Conservation (phyloP, 345 rosid species). For the Geranium rotundifolium region DNA sequence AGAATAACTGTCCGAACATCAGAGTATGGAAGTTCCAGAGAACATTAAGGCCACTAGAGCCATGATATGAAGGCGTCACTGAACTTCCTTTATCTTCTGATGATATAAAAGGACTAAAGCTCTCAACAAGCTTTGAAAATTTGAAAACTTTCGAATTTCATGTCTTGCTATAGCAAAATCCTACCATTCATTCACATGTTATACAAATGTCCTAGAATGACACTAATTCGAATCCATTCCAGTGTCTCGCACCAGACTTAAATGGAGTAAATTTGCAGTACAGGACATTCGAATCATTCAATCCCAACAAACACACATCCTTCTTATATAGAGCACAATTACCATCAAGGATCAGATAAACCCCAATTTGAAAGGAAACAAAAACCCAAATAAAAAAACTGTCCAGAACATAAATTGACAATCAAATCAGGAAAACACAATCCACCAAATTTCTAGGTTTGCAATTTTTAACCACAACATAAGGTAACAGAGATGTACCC, state of each 20-base stretch:
- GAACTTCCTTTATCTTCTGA: too few relatives aligned
- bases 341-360: not conserved
- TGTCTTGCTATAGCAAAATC: not conserved
- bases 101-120: too few relatives aligned
- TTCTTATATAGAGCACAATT: not conserved
- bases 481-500: conserved; percentile 24
- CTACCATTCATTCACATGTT: not conserved
- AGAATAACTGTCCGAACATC: too few relatives aligned
- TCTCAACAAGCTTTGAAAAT: too few relatives aligned
- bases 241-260: not conserved
- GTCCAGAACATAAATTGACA: not conserved
- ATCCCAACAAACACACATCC: not conserved
- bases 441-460: not conserved
- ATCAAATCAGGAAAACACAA: not conserved
- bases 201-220: not conserved
- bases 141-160: too few relatives aligned
- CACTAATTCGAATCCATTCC: not conserved
- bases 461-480: not conserved
- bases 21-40: too few relatives aligned
- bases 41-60: too few relatives aligned
- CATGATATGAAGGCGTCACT: too few relatives aligned
- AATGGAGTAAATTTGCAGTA: not conserved
- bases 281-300: not conserved
- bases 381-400: too few relatives aligned
- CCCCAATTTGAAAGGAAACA: not conserved